Evolutionary conservation across 805 yeast genomes (phyloP).

Genomic region (Ogataea ramenticola): DNA sequence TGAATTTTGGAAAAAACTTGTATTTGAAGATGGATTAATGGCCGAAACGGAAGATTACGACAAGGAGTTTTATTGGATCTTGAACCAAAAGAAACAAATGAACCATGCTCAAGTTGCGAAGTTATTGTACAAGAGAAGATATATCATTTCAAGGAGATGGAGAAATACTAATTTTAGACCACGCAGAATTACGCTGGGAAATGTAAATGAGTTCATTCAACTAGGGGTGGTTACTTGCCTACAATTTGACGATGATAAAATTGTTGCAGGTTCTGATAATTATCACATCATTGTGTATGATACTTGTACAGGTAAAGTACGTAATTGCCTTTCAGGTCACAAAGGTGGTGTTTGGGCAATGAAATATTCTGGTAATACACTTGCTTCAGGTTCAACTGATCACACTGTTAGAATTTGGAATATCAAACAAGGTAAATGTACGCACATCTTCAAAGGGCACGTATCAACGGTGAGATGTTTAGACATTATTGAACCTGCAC

Average conservation of each 20-base stretch:
- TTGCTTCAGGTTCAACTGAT: conserved; percentile 93
- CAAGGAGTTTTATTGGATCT: conserved; percentile 15
- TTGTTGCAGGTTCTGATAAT: conserved; percentile 91
- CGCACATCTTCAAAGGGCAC: conserved; percentile 88
- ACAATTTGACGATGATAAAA: conserved; percentile 84
- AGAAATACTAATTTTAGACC: conserved; percentile 68
- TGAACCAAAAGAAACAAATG: conserved; percentile 5
- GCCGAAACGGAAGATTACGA: conserved; percentile 38
- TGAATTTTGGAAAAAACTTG: conserved; percentile 62
- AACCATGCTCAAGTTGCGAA: conserved; percentile 12
- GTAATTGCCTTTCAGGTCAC: conserved; percentile 70
- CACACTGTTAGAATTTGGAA: conserved; percentile 94
- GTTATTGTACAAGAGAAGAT: conserved; percentile 51
- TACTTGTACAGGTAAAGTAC: conserved; percentile 60
- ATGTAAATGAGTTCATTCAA: conserved; percentile 40
- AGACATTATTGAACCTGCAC: conserved; percentile 67
- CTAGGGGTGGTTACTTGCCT: conserved; percentile 86
- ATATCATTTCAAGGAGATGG: conserved; percentile 66
- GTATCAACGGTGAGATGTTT: conserved; percentile 89
- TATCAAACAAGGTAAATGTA: conserved; percentile 73
- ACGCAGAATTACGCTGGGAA: conserved; percentile 53
- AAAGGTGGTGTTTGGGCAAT: conserved; percentile 99
- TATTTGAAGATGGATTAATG: conserved; percentile 57
- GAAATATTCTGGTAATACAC: conserved; percentile 72
- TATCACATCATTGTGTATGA: conserved; percentile 74